Evolutionary conservation across 2,329 filamentous ascomycete species (phyloP).

Genomic region (Pyricularia sp.): DNA sequence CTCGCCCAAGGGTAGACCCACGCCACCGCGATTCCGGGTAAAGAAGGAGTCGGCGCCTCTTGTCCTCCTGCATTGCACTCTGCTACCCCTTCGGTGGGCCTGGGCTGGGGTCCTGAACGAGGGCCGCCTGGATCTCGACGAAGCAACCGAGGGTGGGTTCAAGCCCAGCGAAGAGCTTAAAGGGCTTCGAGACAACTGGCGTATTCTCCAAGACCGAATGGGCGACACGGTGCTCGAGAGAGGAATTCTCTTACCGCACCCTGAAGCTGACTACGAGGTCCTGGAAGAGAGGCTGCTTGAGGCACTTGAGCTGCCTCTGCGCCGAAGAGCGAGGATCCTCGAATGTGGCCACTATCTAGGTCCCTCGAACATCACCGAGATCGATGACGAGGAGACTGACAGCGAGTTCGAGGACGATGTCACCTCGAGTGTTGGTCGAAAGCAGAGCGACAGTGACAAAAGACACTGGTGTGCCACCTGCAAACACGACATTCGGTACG

Average conservation of each 20-base stretch:
- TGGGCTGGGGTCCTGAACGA: constrained; percentile 44
- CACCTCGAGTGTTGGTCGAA: neutral
- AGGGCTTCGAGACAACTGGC: constrained; percentile 48
- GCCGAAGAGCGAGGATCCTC: constrained; percentile 52
- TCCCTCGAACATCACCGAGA: constrained; percentile 33
- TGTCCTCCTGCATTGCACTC: constrained; percentile 64
- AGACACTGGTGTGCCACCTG: constrained; percentile 46
- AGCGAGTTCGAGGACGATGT: constrained; percentile 26
- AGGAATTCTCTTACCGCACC: constrained; percentile 64
- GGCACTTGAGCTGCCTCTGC: constrained; percentile 55
- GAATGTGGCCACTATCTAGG: constrained; percentile 67
- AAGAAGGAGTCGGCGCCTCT: constrained; percentile 48
- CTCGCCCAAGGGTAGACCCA: constrained; percentile 38
- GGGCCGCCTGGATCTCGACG: constrained; percentile 6
- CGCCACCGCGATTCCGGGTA: constrained; percentile 43
- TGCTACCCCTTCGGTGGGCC: constrained; percentile 55
- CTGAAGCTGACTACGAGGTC: constrained; percentile 66
- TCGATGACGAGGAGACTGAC: constrained; percentile 31
- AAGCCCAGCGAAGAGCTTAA: constrained; percentile 34
- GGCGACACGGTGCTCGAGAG: constrained; percentile 61
- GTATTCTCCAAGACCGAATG: constrained; percentile 54
- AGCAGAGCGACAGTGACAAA: constrained; percentile 12
- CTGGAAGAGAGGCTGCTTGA: constrained; percentile 67
- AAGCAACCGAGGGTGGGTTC: constrained; percentile 12
- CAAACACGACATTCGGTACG: constrained; percentile 39